Percentiles rank a stretch among this genome's conserved stretches.
phyloP scores from a whole-genome alignment of 345 rosid genomes.

The Eucalyptus guilfoylei region DNA sequence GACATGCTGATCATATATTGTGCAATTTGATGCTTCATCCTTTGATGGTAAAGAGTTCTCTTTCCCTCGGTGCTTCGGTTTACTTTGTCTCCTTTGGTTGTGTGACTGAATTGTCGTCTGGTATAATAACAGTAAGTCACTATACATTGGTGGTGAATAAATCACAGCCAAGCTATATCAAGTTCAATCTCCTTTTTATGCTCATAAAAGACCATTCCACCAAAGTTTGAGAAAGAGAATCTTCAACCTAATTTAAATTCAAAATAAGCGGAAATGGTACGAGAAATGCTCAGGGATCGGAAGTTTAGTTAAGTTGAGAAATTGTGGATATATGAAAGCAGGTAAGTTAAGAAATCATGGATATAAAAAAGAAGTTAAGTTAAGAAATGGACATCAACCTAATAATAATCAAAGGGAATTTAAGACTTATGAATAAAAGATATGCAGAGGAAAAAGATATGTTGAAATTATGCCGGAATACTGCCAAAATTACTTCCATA shows the following conservation, averaged over 20 bases:
- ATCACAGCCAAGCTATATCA: not conserved
- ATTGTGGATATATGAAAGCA: not conserved
- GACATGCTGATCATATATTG: no score
- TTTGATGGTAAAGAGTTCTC: no score
- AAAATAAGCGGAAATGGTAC: not conserved
- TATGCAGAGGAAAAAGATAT: not conserved
- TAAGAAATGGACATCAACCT: not conserved
- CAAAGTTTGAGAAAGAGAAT: not conserved
- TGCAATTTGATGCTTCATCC: no score
- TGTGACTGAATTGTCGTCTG: not conserved
- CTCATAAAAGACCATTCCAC: not conserved
- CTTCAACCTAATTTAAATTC: not conserved
- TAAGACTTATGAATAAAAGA: not conserved
- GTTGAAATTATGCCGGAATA: no score
- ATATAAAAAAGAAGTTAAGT: not conserved
- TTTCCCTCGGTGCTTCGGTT: not conserved
- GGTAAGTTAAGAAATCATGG: not conserved
- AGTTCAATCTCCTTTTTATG: not conserved
- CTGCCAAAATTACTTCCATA: not conserved
- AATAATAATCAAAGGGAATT: no score
- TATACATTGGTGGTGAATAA: no score
- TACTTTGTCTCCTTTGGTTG: not conserved
- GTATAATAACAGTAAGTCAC: not conserved
- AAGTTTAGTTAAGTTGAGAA: not conserved
- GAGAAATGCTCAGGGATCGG: not conserved